phyloP scores from a whole-genome alignment of 176 grass and related monocot genomes.

The Zoysia pacifica region DNA sequence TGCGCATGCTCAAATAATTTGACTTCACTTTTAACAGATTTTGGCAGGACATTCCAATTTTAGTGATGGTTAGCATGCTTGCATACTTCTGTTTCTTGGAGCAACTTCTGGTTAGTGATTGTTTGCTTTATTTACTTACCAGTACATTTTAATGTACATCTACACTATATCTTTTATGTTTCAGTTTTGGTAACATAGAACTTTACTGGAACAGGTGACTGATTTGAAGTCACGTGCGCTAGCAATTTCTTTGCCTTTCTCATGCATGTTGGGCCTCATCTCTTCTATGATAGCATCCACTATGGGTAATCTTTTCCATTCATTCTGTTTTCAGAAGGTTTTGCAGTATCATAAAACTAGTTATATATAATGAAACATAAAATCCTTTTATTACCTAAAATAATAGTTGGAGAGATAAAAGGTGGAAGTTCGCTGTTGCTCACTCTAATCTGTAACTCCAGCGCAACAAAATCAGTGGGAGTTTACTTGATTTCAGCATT shows the following conservation, averaged over 20 bases:
- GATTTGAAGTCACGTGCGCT: conserved; percentile 69
- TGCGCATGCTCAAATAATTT: conserved; percentile 8
- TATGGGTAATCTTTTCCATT: conserved; percentile 66
- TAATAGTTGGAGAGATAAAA: neutral
- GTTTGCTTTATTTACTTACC: conserved; percentile 1
- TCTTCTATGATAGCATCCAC: conserved; percentile 96
- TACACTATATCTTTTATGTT: neutral
- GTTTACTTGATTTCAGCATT: conserved; percentile 7
- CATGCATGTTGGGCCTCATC: conserved; percentile 79
- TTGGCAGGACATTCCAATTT: conserved; percentile 95
- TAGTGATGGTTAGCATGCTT: conserved; percentile 99
- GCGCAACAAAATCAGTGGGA: neutral
- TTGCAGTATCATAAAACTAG: neutral
- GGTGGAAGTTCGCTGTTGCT: neutral
- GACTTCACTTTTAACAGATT: conserved; percentile 64
- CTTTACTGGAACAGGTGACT: conserved; percentile 57
- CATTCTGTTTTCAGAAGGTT: neutral
- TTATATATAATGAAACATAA: conserved; percentile 6
- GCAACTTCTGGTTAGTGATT: conserved; percentile 84
- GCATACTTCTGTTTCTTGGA: conserved; percentile 99
- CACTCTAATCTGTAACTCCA: neutral
- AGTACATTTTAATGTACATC: conserved; percentile 24
- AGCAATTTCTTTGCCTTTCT: conserved; percentile 94
- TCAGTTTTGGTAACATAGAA: conserved; percentile 24
- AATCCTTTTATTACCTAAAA: neutral